Base-by-base conservation (phyloP, 352 stramenopile species). In the Phytopythium litorale region DNA sequence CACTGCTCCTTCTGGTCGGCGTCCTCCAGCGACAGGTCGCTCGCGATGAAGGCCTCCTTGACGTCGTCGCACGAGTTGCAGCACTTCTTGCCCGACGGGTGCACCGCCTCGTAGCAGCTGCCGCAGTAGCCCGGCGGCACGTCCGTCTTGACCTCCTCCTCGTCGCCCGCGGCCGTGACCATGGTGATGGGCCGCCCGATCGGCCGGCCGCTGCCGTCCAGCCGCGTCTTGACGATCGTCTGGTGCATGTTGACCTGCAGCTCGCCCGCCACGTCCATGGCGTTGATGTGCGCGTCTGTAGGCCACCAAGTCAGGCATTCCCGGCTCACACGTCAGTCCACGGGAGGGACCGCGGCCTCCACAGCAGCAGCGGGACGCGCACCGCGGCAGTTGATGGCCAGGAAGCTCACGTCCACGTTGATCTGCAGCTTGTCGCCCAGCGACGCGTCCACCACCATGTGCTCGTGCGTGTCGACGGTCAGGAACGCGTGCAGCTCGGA, bases 211-310 rank as follows among this genome's bases (percentile, higher is more conserved):
- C 88, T 70, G 1, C 73, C 56, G 53, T 89, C 80, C 21, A 99
- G 64, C 1, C 94, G 83, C 64, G 88, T 92, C 79, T 99, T 99
- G 49, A 91, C 78, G 57, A 99, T 86, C 8, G 89, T 97, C 63
- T 99, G 94, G 65, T 98, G 93, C 69, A 99, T 91, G 67, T 98
- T 88, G 32, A 99, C 79, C 71, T 99, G 97, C 61, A 98, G 90
- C 65, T 99, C 97, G 18, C 97, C 97, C 1, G 97, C 96, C 42
- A 99, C 95, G 73, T 99, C 97, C 89, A 99, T 99, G 5, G 95
- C 94, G 77, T 99, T 98, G 43, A 99, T 75, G 71, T 99, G 96
- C 33, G 98, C 85, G 73, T 99, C 96, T 80, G 58, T 15, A 0
- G 4, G 15, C 16, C 8, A 6, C 6, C 7, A 40, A 40, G 28